Evolutionary conservation across 331 rosid species (phyloP), one percentile per base, ranked within the genome.

Genomic region (Arachis monticola): DNA sequence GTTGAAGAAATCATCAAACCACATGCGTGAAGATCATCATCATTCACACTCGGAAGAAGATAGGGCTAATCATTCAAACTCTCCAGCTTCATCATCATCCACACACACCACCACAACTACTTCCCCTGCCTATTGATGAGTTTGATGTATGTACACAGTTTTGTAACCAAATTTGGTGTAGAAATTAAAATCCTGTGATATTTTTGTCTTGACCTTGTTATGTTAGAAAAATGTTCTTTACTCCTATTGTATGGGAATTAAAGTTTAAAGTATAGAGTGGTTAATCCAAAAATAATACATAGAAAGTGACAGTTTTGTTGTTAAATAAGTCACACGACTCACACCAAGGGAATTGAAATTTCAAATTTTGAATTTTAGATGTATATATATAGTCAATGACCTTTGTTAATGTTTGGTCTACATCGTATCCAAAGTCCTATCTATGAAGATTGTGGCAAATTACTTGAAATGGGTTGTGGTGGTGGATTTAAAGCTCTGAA

Each of bases 71-170:
- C 91, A 87, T 62, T 87, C 87, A 44, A 90, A 83, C 80, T 92
- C 96, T 27, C 87, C 96, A 1, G 80, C 90, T 0, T 88, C 96
- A 7, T 90, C 99, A 53, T 88, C 92, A 17, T 90, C 91, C 75
- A 82, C 92, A 13, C 96, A 86, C 51, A 79, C 86, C 31, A 78
- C 86, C 60, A 79, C 83, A 35, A 59, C 81, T 35, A 35, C 41
- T 87, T 88, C 60, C 84, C 84, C 74, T 63, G 80, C 74, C 69
- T 76, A 59, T 71, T 87, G 57, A 11, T 52, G 69, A 83, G 27
- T 64, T 75, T 53, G 58, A 82, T 10, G 14, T 10, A 27, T 79
- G 82, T 78, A 50, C 79, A 35, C 40, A 35, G 1, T 85, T 91
- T 82, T 87, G 91, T 77, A 72, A 82, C 67, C 56, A 72, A 63